A percentile compares a stretch with the other conserved stretches of the same genome.
phyloP scores from a whole-genome alignment of 306 rosid genomes.

The Clitoria ternatea region DNA sequence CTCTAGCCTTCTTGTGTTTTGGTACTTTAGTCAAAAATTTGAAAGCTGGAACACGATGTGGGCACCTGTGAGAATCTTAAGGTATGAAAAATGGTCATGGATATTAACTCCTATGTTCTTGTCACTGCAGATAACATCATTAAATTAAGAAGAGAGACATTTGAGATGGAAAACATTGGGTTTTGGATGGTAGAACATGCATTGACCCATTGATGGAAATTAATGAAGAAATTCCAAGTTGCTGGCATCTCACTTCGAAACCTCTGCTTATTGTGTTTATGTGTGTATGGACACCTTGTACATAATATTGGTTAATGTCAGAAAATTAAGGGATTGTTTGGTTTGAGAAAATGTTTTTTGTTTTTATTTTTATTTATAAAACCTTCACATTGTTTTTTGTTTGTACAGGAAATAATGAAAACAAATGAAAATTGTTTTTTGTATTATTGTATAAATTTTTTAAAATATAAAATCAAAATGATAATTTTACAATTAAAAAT shows the following conservation, averaged over 20 bases:
- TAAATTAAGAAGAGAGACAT: background rate
- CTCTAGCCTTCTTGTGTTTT: background rate
- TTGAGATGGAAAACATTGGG: background rate
- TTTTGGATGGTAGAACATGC: background rate
- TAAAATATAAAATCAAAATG: too few species aligned
- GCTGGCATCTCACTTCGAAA: background rate
- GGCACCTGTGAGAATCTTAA: background rate
- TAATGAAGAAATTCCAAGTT: slow-evolving; percentile 2
- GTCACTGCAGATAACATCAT: slow-evolving; percentile 27
- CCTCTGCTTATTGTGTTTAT: too few species aligned
- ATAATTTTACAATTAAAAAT: too few species aligned
- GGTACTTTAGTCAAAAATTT: background rate
- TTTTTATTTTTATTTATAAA: too few species aligned
- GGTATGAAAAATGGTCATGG: background rate
- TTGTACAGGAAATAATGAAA: too few species aligned
- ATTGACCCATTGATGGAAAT: background rate
- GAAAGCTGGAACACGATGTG: background rate
- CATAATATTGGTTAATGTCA: background rate
- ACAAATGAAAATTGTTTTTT: too few species aligned
- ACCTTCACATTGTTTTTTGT: too few species aligned
- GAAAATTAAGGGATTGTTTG: background rate
- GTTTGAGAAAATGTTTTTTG: too few species aligned
- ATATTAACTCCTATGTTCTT: slow-evolving; percentile 6
- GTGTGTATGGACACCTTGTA: too few species aligned
- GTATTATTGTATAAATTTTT: too few species aligned